Evolutionary conservation across 495 filamentous ascomycete genomes (phyloP), one percentile per base, ranked within the genome.

Genomic region (Tuber borchii): DNA sequence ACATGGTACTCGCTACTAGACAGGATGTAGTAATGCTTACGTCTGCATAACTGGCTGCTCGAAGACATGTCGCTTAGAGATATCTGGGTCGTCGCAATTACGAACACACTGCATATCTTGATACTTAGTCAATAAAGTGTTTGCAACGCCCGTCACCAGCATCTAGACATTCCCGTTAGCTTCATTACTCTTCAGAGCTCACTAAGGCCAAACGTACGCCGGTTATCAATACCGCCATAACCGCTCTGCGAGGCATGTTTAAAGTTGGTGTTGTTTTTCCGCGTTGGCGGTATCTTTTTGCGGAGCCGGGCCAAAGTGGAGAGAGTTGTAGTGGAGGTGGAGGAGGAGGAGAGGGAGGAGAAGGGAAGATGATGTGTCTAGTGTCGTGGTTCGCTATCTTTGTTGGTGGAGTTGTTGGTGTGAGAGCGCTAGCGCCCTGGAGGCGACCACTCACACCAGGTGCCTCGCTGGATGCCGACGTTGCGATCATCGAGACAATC

Each of bases 91-190:
- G 76, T 93, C 90, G 85, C 95, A 99, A 86, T 98, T 88, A 71
- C 91, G 88, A 26, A 99, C 91, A 85, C 95, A 99, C 90, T 96
- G 92, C 87, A 96, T 94, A 84, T 99, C 95, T 93, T 99, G 95
- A 79, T 94, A 97, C 79, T 99, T 99, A 79, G 95, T 97, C 80
- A 99, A 87, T 74, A 99, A 90, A 3, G 95, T 99, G 82, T 99
- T 99, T 87, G 93, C 97, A 71, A 97, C 94, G 61, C 95, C 95
- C 43, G 91, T 93, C 81, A 90, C 73, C 68, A 82, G 80, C 81
- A 82, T 82, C 81, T 82, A 71, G 37, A 69, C 48, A 71, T 46
- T 61, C 3, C 44, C 16, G 40, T 69, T 43, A 79, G 69, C 40
- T 65, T 34, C 12, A 26, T 34, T 34, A 65, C 56, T 34, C 56